A percentile compares a stretch with the other conserved stretches of the same genome.
These are phyloP conservation scores for Ophiostoma piceae DNA, from an alignment of 2,329 filamentous ascomycete genomes.

Conservation along the genomic window DNA sequence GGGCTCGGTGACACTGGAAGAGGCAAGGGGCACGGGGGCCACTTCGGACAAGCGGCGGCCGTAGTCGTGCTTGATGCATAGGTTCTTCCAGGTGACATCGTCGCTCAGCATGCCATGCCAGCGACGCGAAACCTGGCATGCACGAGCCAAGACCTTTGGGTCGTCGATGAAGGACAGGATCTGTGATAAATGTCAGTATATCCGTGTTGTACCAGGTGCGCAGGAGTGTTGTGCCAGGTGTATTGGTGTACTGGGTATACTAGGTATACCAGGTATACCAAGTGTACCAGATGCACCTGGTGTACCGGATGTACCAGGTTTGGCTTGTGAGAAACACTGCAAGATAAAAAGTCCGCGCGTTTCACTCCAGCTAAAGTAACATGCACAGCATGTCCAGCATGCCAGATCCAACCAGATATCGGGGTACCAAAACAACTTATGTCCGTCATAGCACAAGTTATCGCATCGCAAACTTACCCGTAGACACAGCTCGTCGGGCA, in stretches of 20 bases:
- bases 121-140: constrained; percentile 90
- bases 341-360: constrained; percentile 3
- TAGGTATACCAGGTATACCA: not conserved
- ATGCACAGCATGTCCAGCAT: not conserved
- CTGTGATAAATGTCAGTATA: constrained; percentile 40
- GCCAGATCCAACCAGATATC: not conserved
- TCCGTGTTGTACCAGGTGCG: not conserved
- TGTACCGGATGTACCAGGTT: not conserved
- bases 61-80: constrained; percentile 95
- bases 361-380: constrained; percentile 9
- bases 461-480: constrained; percentile 52
- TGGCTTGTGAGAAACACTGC: constrained; percentile 8
- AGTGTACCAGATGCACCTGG: not conserved
- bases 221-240: not conserved
- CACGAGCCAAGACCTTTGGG: constrained; percentile 83
- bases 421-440: not conserved
- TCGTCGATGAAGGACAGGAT: constrained; percentile 97
- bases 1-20: not conserved
- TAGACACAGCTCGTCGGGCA: constrained; percentile 90
- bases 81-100: constrained; percentile 96
- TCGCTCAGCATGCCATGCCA: constrained; percentile 93
- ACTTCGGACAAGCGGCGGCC: constrained; percentile 54
- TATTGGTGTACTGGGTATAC: not conserved
- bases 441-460: not conserved
- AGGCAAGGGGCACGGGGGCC: constrained; percentile 30